These are phyloP conservation scores for Furcasterigmium sp. DNA, from an alignment of 2,329 filamentous ascomycete species.

Conservation along the genomic window DNA sequence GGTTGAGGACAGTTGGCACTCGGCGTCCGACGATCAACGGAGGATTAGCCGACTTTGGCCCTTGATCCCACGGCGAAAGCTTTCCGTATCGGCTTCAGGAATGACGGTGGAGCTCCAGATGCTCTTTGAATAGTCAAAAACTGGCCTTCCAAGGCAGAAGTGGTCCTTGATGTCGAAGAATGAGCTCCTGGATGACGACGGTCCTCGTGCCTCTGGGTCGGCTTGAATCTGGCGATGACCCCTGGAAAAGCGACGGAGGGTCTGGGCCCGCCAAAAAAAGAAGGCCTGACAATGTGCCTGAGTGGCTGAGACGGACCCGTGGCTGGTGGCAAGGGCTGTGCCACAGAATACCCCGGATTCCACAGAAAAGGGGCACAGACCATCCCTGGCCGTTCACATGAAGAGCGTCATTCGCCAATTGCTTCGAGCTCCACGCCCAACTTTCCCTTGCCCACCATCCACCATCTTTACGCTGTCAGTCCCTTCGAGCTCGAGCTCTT, in stretches of 20 bases:
- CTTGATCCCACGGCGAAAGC: slow-evolving; percentile 1
- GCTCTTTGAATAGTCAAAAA: not conserved
- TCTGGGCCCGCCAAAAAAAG: not conserved
- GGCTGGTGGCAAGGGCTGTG: too few species aligned
- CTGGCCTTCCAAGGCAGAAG: not conserved
- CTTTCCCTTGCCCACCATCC: not conserved
- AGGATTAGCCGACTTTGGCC: not conserved
- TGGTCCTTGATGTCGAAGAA: not conserved
- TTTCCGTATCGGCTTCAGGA: not conserved
- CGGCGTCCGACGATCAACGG: slow-evolving; percentile 1
- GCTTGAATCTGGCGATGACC: too few species aligned
- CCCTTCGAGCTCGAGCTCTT: slow-evolving; percentile 5
- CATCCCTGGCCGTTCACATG: too few species aligned
- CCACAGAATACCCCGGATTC: too few species aligned
- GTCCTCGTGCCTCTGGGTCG: too few species aligned
- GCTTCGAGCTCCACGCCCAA: not conserved
- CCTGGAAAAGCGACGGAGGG: not conserved
- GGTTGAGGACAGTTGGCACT: slow-evolving; percentile 21
- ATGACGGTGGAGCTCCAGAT: not conserved
- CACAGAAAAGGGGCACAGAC: too few species aligned
- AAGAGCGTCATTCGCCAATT: not conserved
- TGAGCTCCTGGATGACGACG: not conserved
- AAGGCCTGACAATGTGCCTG: too few species aligned
- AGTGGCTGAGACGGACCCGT: too few species aligned
- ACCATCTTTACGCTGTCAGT: not conserved